Base-by-base conservation (phyloP, 148 eudicot species). In the Spergularia marina region DNA sequence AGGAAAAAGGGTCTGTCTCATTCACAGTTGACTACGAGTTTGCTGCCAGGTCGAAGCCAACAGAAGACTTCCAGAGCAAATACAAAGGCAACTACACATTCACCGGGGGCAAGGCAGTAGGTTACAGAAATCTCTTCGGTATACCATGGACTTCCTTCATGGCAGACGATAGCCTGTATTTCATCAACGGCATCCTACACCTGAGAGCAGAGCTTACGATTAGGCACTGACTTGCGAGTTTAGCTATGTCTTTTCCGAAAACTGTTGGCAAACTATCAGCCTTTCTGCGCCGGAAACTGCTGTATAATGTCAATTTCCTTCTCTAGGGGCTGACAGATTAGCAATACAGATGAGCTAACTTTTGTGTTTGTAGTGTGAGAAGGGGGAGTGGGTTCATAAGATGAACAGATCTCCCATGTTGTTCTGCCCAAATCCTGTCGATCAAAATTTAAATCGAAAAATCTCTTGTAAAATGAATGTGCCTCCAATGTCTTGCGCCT, bases 131-230 rank as follows among this genome's bases (percentile, higher is more conserved):
- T 81, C 84, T 93, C 39, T 93, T 93, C 64, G 91, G 90, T 36
- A 85, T 93, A 53, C 89, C 91, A 0, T 93, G 98, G 98, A 83
- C 89, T 4, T 87, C 93, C 10, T 93, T 93, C 71, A 84, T 89
- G 92, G 96, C 98, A 1, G 98, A 93, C 1, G 96, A 93, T 25
- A 91, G 98, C 77, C 90, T 84, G n/a, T 93, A 81, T 77, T 93
- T 93, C 85, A 88, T 93, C 82, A 85, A 93, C 52, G 94, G 87
- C 52, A 72, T 85, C 71, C 86, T 93, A 30, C 92, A 93, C 75
- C 89, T 93, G 53, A 82, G 96, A 72, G 98, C 96, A 0, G 98
- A 93, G 88, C 98, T 93, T 76, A 93, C 98, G 14, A 87, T 93
- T 58, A 87, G 86, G 84, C 85, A 80, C 57, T 89, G 79, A 87